Evolutionary conservation across 768 basidiomycete genomes (phyloP), one percentile per base, ranked within the genome.

Genomic region (Termitomyces heimii): DNA sequence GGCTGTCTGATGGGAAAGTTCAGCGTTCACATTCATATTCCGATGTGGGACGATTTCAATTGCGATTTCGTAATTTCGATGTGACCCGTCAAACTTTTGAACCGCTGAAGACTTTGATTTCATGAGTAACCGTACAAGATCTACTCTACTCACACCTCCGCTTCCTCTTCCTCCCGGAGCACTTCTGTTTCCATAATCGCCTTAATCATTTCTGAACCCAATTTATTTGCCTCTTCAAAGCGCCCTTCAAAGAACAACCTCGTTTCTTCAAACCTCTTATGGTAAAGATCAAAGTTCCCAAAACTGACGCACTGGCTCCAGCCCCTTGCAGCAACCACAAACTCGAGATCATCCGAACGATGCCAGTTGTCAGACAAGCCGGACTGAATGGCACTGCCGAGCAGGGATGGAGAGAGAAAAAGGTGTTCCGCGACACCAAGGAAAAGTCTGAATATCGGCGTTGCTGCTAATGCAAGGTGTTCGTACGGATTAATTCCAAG

Each of bases 261-360:
- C 5, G 94, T 95, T 70, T 85, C 80, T 66, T 82, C 79, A 68
- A 98, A 98, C 58, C 95, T 72, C 65, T 79, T 71, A 65, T 80
- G 75, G 76, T 98, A 99, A 54, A 93, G 73, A 61, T 96, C 92
- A 70, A 98, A 97, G 71, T 80, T 86, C 13, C 93, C 93, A 73
- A 96, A 96, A 39, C 82, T 85, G 43, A 98, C 91, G 68, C 92
- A 94, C 72, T 98, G 92, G 64, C 91, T 94, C 96, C 96, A 99
- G 3, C 94, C 94, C 31, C 94, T 77, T 0, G 94, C 93, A 0
- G 94, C 95, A 24, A 98, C 76, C 22, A 94, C 88, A 65, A 98
- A 99, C 71, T 98, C 96, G 20, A 94, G 76, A 70, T 99, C 96
- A 62, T 99, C 91, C 0, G 85, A 80, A 8, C 95, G 78, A 66